These are phyloP conservation scores for Phytophthora capsici DNA, from an alignment of 352 stramenopile genomes.

Conservation along the genomic window DNA sequence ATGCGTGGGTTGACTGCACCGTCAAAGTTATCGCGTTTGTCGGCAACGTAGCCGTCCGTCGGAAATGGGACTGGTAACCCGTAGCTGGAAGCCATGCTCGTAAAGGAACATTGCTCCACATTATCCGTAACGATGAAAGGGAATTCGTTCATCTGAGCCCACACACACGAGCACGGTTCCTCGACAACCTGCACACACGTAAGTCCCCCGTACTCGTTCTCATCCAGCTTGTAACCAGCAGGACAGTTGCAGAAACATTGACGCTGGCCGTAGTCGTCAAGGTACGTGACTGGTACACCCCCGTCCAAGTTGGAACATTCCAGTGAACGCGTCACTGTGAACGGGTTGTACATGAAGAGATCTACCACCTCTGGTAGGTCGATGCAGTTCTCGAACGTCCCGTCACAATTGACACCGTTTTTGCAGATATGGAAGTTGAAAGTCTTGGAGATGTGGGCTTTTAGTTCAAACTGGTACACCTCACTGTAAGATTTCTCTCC, in stretches of 20 bases:
- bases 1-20: slow-evolving; percentile 21
- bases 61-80: slow-evolving; percentile 55
- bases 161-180: slow-evolving; percentile 50
- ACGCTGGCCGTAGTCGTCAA: slow-evolving; percentile 38
- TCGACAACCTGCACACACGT: slow-evolving; percentile 33
- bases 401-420: slow-evolving; percentile 12
- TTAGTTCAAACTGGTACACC: slow-evolving; percentile 39
- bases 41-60: slow-evolving; percentile 59
- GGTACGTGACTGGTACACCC: slow-evolving; percentile 57
- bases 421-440: slow-evolving; percentile 55
- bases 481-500: slow-evolving; percentile 42
- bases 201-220: slow-evolving; percentile 22
- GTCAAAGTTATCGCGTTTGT: slow-evolving; percentile 44
- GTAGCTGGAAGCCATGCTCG: slow-evolving; percentile 43
- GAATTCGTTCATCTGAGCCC: slow-evolving; percentile 42
- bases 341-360: slow-evolving; percentile 74
- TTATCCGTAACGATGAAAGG: slow-evolving; percentile 35
- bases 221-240: slow-evolving; percentile 35
- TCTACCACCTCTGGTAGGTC: slow-evolving; percentile 43
- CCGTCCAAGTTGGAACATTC: slow-evolving; percentile 42
- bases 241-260: slow-evolving; percentile 72
- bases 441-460: slow-evolving; percentile 31
- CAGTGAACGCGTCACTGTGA: slow-evolving; percentile 44
- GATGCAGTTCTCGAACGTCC: slow-evolving; percentile 43
- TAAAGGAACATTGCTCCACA: slow-evolving; percentile 41